phyloP scores from a whole-genome alignment of 1,284 basidiomycete genomes.

The Moesziomyces antarcticus region DNA sequence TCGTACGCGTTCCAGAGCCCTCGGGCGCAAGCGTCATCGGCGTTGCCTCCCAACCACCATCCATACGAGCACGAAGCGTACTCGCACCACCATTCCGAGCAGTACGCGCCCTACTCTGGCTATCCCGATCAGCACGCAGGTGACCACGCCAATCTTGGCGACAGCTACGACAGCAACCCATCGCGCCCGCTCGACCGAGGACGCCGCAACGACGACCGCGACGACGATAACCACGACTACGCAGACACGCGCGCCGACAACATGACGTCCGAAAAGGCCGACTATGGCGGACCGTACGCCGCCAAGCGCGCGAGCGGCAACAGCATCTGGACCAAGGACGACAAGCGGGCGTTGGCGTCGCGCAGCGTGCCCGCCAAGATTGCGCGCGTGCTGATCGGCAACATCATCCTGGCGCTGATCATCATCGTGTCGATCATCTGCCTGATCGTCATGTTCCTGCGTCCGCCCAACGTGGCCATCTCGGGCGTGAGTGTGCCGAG shows the following conservation, averaged over 20 bases:
- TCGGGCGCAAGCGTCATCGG: constrained; percentile 24
- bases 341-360: constrained; percentile 54
- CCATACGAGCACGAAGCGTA: constrained; percentile 30
- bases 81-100: constrained; percentile 7
- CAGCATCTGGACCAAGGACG: constrained; percentile 61
- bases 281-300: constrained; percentile 20
- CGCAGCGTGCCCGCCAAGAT: constrained; percentile 56
- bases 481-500: constrained; percentile 36
- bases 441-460: constrained; percentile 60
- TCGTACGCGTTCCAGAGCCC: constrained; percentile 50
- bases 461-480: constrained; percentile 63
- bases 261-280: constrained; percentile 28
- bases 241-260: constrained; percentile 17
- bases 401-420: constrained; percentile 56
- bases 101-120: constrained; percentile 14
- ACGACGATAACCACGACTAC: constrained; percentile 10
- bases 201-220: constrained; percentile 4
- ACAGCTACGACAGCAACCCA: constrained; percentile 28
- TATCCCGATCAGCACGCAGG: constrained; percentile 7
- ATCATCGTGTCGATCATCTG: constrained; percentile 56
- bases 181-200: constrained; percentile 14
- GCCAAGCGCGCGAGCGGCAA: constrained; percentile 48
- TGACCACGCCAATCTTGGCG: constrained; percentile 12
- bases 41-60: constrained; percentile 15
- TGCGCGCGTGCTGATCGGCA: constrained; percentile 55